Base-by-base conservation (phyloP, 306 rosid species). In the Neltuma alba region DNA sequence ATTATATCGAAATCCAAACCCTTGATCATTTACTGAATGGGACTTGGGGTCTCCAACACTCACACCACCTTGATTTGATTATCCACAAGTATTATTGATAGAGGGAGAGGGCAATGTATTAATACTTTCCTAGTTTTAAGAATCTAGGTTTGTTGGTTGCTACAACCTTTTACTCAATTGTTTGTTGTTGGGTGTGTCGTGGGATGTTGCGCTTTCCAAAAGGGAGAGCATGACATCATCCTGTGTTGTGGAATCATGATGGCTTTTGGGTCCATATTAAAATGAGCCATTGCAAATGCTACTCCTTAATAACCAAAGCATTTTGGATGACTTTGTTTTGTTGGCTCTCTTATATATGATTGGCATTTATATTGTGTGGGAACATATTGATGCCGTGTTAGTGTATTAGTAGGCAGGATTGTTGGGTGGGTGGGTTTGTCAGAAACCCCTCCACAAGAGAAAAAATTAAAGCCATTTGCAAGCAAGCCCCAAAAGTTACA, bases 381-480 rank as follows among this genome's bases (percentile, higher is more conserved):
- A 77, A 50, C 9, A 27, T 72, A 60, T 30, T 45, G 36, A 62
- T 62, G 41, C 41, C 16, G 9, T 31, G 68, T 62, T 62, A 30
- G 13, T 31, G 23, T 15, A 6, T 62, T 62, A 33, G 23, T 62
- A 11, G 41, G 68, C 68, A 64, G 15, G 7, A 7, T 18, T 9
- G 44, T 34, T 62, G 41, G 41, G 68, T 62, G 68, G 65, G 66
- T 61, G 66, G 38, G 38, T 61, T 31, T 62, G 23, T 62, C 68
- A 6, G 34, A 13, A 64, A 33, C 7, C 38, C 45, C 70, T 30
- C 27, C 25, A 7, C 27, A 52, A 5, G 0, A 31, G 1, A 1
- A 16, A 6, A 30, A 7, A 33, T 31, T 62, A 62, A 62, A 31
- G 41, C 23, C 5, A 16, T 31, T 13, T 57, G 63, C 63, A 57